Conservation (phyloP, 2,329 filamentous ascomycete genomes). For the Penicillium aurantiogriseum region DNA sequence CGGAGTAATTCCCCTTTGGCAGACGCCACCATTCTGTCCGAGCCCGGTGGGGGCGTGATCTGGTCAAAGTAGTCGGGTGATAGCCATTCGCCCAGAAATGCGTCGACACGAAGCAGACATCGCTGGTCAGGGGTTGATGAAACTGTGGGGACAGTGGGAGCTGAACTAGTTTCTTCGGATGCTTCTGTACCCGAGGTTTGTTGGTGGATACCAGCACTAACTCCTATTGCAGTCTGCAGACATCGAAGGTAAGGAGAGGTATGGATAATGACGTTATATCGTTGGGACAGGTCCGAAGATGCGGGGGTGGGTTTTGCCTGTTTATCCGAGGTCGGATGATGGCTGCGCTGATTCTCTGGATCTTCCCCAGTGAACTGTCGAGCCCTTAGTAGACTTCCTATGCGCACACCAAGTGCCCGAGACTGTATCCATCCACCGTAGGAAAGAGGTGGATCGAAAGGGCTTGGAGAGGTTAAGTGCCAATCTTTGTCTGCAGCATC, state of each 20-base stretch:
- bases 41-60: slow-evolving; percentile 84
- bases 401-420: slow-evolving; percentile 75
- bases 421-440: slow-evolving; percentile 93
- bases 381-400: slow-evolving; percentile 66
- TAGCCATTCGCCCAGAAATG: slow-evolving; percentile 94
- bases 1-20: slow-evolving; percentile 85
- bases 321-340: slow-evolving; percentile 11
- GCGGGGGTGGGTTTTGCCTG: slow-evolving; percentile 11
- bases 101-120: slow-evolving; percentile 70
- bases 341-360: slow-evolving; percentile 1
- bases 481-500: slow-evolving; percentile 94
- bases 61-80: slow-evolving; percentile 89
- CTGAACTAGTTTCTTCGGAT: slow-evolving; percentile 1
- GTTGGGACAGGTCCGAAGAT: slow-evolving; percentile 13
- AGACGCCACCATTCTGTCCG: slow-evolving; percentile 79
- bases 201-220: slow-evolving; percentile 75
- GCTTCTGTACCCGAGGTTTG: slow-evolving; percentile 24
- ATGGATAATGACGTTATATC: slow-evolving; percentile 73
- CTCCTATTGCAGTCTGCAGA: slow-evolving; percentile 84
- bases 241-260: slow-evolving; percentile 92
- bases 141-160: slow-evolving; percentile 1
- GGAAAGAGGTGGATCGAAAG: slow-evolving; percentile 92
- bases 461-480: slow-evolving; percentile 88
- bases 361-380: slow-evolving; percentile 37
- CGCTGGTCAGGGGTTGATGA: slow-evolving; percentile 15